Conservation (phyloP, 2,329 filamentous ascomycete species). For the Fusarium coffeatum region DNA sequence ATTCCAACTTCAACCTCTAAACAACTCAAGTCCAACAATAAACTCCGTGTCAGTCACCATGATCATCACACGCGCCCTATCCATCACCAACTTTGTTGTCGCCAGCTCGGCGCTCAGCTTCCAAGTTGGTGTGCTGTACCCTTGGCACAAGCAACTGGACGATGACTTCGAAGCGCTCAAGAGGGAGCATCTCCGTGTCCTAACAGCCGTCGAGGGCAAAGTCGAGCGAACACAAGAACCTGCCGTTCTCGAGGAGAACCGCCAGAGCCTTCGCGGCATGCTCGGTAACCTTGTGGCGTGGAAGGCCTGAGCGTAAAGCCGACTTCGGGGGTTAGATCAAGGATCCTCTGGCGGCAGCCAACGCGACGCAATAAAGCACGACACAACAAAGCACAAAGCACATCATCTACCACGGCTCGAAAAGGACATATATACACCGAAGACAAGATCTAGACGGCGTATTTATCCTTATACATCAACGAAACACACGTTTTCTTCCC, state of each 20-base stretch:
- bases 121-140: conserved; percentile 76
- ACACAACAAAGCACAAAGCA: conserved; percentile 6
- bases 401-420: neutral
- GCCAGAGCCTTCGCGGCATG: conserved; percentile 27
- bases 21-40: neutral
- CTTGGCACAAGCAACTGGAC: conserved; percentile 75
- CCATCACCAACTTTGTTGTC: conserved; percentile 66
- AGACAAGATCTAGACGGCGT: neutral
- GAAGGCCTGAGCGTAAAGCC: conserved; percentile 35
- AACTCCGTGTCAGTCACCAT: conserved; percentile 23
- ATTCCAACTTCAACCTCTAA: neutral
- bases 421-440: neutral
- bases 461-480: neutral
- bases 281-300: conserved; percentile 32
- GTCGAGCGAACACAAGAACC: conserved; percentile 19
- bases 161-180: conserved; percentile 61
- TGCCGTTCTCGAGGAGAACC: conserved; percentile 28
- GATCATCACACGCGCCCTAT: conserved; percentile 46
- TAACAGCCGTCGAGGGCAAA: conserved; percentile 30
- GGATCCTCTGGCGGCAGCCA: conserved; percentile 8
- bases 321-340: conserved; percentile 28
- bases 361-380: conserved; percentile 2
- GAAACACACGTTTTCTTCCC: conserved; percentile 8
- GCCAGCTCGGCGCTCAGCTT: conserved; percentile 73
- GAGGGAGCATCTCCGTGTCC: conserved; percentile 43